These are phyloP conservation scores for Auricularia cornea DNA, from an alignment of 768 basidiomycete species.

Conservation along the genomic window DNA sequence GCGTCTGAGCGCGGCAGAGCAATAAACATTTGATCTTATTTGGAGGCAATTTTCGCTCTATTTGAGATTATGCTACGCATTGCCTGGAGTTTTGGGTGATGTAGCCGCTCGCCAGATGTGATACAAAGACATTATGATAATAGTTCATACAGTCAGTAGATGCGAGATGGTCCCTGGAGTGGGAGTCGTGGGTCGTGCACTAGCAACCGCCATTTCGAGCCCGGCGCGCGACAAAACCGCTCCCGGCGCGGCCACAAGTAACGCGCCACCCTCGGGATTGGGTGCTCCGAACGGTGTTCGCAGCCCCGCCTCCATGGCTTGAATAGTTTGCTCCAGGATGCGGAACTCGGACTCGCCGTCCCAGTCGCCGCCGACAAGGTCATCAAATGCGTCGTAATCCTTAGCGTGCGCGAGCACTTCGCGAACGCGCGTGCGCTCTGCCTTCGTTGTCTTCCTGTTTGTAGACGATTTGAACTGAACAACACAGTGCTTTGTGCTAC, in stretches of 20 bases:
- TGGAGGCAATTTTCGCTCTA: too few species aligned
- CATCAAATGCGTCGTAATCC: slow-evolving; percentile 44
- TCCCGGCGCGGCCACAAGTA: not conserved
- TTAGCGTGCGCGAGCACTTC: slow-evolving; percentile 54
- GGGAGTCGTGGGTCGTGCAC: too few species aligned
- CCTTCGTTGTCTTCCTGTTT: slow-evolving; percentile 42
- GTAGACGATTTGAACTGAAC: slow-evolving; percentile 64
- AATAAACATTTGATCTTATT: too few species aligned
- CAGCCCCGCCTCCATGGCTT: slow-evolving; percentile 22
- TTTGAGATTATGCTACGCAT: too few species aligned
- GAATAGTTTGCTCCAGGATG: slow-evolving; percentile 45
- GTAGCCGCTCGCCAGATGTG: too few species aligned
- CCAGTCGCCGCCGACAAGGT: slow-evolving; percentile 36
- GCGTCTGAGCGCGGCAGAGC: too few species aligned
- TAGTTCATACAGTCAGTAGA: too few species aligned
- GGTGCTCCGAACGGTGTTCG: not conserved
- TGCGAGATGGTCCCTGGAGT: too few species aligned
- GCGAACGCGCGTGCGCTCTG: slow-evolving; percentile 47
- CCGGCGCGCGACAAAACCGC: not conserved
- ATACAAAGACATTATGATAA: too few species aligned
- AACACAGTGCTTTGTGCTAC: slow-evolving; percentile 82
- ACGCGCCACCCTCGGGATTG: not conserved
- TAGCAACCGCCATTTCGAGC: too few species aligned
- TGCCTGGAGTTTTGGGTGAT: too few species aligned
- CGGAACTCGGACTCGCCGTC: slow-evolving; percentile 56